phyloP scores from a whole-genome alignment of 164 flowering plant genomes.

The Piper betle region DNA sequence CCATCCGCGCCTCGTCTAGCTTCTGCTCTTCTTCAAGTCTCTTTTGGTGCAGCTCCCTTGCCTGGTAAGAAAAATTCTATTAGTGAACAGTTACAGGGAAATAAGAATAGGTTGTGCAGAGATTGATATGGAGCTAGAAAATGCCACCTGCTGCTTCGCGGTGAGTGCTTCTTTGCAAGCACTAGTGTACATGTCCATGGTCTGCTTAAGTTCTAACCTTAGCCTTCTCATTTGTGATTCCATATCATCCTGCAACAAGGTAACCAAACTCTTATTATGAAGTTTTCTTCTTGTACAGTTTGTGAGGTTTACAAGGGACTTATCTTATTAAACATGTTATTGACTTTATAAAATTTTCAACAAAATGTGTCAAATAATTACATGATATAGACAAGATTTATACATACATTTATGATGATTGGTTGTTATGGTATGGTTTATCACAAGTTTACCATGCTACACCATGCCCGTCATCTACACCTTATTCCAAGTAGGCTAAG shows the following conservation, averaged over 20 bases:
- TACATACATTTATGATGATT: no score
- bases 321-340: no score
- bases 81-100: not conserved
- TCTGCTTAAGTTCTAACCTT: constrained; percentile 55
- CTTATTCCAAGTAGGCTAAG: no score
- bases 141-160: constrained; percentile 49
- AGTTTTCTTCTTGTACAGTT: not conserved
- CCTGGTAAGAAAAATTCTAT: constrained; percentile 19
- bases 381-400: no score
- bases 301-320: no score
- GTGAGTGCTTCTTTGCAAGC: constrained; percentile 67
- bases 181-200: constrained; percentile 65
- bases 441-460: no score
- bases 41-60: constrained; percentile 76
- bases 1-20: constrained; percentile 46
- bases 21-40: constrained; percentile 62
- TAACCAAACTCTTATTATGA: not conserved
- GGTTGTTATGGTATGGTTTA: no score
- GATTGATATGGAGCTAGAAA: no score
- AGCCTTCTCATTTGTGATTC: constrained; percentile 67
- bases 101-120: not conserved
- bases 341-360: no score
- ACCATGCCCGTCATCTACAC: no score
- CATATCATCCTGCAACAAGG: constrained; percentile 30
- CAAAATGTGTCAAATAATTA: no score